A percentile compares a stretch with the other conserved stretches of the same genome.
Evolutionary conservation across 257 asterid species (phyloP).

Genomic region (Nicotiana knightiana): DNA sequence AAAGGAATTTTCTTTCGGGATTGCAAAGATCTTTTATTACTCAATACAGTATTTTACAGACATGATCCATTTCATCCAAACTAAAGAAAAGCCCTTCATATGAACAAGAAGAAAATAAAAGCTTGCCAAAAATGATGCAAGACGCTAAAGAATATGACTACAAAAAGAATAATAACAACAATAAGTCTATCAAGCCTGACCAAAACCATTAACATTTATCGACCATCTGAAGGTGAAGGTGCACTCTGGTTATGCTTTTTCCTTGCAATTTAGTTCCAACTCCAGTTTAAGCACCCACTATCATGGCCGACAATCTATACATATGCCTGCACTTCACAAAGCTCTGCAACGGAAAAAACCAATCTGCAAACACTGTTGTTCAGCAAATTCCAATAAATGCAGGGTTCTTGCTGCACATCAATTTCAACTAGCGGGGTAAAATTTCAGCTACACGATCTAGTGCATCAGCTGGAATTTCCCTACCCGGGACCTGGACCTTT

Average conservation of each 20-base stretch:
- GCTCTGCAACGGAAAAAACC: constrained; percentile 15
- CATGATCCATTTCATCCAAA: constrained; percentile 2
- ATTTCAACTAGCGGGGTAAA: constrained; percentile 32
- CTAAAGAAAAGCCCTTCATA: constrained; percentile 1
- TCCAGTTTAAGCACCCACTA: neutral
- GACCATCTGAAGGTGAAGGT: neutral
- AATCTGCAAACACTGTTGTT: constrained; percentile 16
- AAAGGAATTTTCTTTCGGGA: no score
- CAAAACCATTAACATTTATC: neutral
- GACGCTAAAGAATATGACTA: neutral
- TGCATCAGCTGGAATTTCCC: constrained; percentile 90
- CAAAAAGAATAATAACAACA: neutral
- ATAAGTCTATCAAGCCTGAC: neutral
- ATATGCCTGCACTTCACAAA: constrained; percentile 10
- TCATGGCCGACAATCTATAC: neutral
- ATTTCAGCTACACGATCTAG: constrained; percentile 65
- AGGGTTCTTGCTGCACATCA: neutral
- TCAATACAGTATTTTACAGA: neutral
- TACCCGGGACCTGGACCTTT: constrained; percentile 81
- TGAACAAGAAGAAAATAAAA: neutral
- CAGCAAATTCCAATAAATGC: neutral
- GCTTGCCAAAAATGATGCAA: no score
- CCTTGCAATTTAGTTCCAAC: neutral
- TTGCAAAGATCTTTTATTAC: neutral
- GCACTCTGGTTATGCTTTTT: neutral